A percentile compares a stretch with the other conserved stretches of the same genome.
phyloP scores from a whole-genome alignment of 257 asterid genomes.

The Cinchona pubescens region DNA sequence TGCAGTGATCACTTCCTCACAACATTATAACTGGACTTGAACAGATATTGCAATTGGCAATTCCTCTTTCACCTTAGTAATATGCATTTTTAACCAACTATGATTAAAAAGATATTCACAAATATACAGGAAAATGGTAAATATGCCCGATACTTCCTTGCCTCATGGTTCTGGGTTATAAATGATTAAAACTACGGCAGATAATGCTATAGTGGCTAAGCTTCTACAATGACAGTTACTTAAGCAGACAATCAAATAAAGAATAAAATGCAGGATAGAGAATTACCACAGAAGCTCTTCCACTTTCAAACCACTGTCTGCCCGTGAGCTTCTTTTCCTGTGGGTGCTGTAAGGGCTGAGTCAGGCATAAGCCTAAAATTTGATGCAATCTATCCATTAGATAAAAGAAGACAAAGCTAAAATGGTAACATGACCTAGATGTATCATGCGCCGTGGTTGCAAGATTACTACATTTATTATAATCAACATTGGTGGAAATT shows the following conservation, averaged over 20 bases:
- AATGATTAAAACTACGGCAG: not conserved
- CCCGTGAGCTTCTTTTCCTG: conserved; percentile 92
- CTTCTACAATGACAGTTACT: not conserved
- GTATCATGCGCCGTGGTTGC: not conserved
- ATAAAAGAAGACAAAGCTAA: not conserved
- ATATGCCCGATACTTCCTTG: no score
- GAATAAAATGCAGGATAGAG: conserved; percentile 21
- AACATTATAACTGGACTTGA: not conserved
- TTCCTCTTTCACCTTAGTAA: not conserved
- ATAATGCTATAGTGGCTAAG: not conserved
- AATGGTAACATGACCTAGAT: not conserved
- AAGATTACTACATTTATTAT: not conserved
- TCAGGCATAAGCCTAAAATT: conserved; percentile 87
- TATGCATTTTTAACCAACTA: not conserved
- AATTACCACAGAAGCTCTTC: conserved; percentile 60
- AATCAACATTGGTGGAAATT: not conserved
- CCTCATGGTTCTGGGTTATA: not conserved
- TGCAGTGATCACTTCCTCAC: not conserved
- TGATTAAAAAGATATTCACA: not conserved
- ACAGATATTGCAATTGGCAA: not conserved
- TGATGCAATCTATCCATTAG: conserved; percentile 10
- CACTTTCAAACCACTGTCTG: conserved; percentile 94
- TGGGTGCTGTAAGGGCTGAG: conserved; percentile 74
- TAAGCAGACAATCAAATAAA: conserved; percentile 3
- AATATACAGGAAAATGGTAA: not conserved